Evolutionary conservation across 2,329 filamentous ascomycete genomes (phyloP).

Genomic region (Chaetomium sp.): DNA sequence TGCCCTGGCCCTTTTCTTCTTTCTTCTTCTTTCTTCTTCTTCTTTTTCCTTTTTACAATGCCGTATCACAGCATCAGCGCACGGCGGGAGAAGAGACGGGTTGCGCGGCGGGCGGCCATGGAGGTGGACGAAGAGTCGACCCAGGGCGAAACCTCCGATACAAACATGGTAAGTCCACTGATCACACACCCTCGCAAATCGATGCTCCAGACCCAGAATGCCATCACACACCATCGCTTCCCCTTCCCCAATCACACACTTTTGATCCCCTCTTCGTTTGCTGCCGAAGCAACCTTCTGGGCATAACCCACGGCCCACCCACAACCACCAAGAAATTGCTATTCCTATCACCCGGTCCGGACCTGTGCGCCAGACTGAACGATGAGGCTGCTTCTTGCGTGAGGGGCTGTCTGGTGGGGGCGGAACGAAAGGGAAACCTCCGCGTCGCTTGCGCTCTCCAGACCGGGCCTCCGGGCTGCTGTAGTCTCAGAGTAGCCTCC

Average conservation of each 20-base stretch:
- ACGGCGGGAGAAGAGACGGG: no score
- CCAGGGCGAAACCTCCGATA: no score
- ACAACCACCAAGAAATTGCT: not conserved
- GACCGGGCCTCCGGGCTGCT: not conserved
- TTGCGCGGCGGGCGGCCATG: no score
- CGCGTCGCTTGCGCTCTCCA: not conserved
- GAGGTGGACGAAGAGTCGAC: no score
- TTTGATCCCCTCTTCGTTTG: not conserved
- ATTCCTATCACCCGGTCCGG: not conserved
- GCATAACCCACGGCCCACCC: not conserved
- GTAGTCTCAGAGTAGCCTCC: constrained; percentile 1
- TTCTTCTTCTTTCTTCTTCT: no score
- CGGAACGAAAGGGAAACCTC: constrained; percentile 4
- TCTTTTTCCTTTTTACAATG: no score
- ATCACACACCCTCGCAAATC: not conserved
- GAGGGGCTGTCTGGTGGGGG: constrained; percentile 7
- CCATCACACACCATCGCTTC: not conserved
- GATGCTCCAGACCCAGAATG: constrained; percentile 1
- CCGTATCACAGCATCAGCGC: no score
- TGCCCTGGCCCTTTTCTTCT: no score
- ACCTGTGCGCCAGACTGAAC: constrained; percentile 5
- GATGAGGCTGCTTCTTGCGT: not conserved
- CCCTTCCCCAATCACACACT: not conserved
- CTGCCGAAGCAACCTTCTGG: constrained; percentile 4
- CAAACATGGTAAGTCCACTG: constrained; percentile 7